phyloP scores from a whole-genome alignment of 345 rosid genomes.

The Murraya paniculata region DNA sequence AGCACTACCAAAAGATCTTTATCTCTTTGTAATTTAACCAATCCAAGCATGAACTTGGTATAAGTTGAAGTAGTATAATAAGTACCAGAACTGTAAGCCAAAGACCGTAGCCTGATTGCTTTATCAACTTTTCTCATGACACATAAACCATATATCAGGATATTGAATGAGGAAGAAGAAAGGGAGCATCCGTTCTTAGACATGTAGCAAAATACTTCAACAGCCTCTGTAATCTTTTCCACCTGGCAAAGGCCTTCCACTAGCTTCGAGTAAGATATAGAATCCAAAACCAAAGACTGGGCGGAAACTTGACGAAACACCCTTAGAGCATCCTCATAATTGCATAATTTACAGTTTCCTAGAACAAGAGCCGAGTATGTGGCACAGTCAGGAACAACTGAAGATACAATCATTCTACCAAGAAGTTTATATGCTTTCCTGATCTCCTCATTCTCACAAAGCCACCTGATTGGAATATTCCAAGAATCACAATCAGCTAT shows the following conservation, averaged over 20 bases:
- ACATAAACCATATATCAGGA: conserved; percentile 33
- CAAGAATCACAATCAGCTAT: conserved; percentile 47
- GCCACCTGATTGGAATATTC: conserved; percentile 49
- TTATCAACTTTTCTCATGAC: conserved; percentile 32
- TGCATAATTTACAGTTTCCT: conserved; percentile 38
- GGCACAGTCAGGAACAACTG: conserved; percentile 33
- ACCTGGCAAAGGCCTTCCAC: conserved; percentile 41
- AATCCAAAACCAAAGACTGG: conserved; percentile 36
- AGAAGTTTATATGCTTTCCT: conserved; percentile 43
- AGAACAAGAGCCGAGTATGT: conserved; percentile 46
- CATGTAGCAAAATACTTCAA: conserved; percentile 44
- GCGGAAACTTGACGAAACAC: conserved; percentile 25
- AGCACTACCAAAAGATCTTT: conserved; percentile 25
- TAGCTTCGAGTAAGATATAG: conserved; percentile 43
- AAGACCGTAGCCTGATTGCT: conserved; percentile 34
- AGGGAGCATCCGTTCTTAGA: conserved; percentile 33
- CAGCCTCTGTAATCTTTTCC: conserved; percentile 35
- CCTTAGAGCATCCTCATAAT: conserved; percentile 30
- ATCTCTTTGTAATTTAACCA: conserved; percentile 25
- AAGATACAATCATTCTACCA: conserved; percentile 41
- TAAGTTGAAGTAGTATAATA: conserved; percentile 27
- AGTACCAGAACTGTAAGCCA: conserved; percentile 34
- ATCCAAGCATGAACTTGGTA: conserved; percentile 32
- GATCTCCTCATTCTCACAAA: conserved; percentile 34
- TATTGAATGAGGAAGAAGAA: conserved; percentile 27